Percentiles rank a stretch among this genome's conserved stretches.
Evolutionary conservation across 306 rosid genomes (phyloP).

Genomic region (Benincasa hispida): DNA sequence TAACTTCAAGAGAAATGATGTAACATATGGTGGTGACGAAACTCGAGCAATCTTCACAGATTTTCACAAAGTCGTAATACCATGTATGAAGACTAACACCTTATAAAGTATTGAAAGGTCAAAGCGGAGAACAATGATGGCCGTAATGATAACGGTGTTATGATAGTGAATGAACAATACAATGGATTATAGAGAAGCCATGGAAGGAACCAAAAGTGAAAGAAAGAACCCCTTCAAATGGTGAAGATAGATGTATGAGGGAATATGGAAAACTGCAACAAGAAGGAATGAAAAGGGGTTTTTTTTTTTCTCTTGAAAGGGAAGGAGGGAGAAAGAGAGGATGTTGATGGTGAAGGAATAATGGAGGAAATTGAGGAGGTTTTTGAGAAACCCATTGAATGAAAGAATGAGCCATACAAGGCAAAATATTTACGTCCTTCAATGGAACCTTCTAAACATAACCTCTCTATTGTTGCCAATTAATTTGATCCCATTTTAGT

Average conservation of each 20-base stretch:
- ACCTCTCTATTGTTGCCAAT: neutral
- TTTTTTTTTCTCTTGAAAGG: neutral
- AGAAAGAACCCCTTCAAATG: neutral
- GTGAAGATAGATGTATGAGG: neutral
- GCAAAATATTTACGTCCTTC: neutral
- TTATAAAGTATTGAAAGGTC: too few relatives aligned
- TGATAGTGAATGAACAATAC: neutral
- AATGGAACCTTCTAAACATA: conserved; percentile 9
- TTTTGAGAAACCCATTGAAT: neutral
- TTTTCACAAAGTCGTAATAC: neutral
- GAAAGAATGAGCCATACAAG: neutral
- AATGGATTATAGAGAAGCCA: neutral
- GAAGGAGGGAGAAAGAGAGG: neutral
- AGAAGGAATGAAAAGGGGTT: neutral
- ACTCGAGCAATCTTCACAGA: neutral
- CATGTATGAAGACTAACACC: neutral
- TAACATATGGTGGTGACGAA: neutral
- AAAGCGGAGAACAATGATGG: too few relatives aligned
- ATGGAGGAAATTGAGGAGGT: neutral
- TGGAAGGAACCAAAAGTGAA: neutral
- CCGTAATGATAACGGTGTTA: neutral
- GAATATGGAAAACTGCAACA: neutral
- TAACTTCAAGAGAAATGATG: neutral
- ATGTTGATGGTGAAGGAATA: neutral
- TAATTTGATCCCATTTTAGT: too few relatives aligned